phyloP scores from a whole-genome alignment of 2,329 filamentous ascomycete genomes.

The Myriosclerotinia curreyana region DNA sequence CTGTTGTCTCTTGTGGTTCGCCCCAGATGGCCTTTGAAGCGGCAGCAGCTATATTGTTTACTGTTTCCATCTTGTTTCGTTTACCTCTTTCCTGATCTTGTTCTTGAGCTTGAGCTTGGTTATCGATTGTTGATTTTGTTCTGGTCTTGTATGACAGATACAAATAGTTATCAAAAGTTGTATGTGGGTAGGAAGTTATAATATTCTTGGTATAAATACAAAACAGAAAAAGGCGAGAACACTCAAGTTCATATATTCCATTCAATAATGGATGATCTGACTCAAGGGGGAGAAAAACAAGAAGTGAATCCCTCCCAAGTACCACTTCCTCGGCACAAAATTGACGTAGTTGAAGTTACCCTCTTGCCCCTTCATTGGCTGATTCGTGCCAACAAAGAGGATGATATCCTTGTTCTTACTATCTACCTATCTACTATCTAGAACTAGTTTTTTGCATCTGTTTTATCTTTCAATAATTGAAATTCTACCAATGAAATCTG shows the following conservation, averaged over 20 bases:
- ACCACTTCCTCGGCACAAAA: not conserved
- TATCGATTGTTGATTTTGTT: too few species aligned
- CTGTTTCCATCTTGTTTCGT: conserved; percentile 55
- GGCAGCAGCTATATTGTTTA: conserved; percentile 53
- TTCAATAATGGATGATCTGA: too few species aligned
- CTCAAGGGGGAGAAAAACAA: not conserved
- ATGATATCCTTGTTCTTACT: not conserved
- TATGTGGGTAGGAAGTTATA: not conserved
- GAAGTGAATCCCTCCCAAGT: not conserved
- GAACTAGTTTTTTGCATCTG: too few species aligned
- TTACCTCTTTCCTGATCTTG: not conserved
- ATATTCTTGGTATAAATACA: too few species aligned
- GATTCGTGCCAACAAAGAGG: not conserved
- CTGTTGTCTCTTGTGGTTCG: conserved; percentile 23
- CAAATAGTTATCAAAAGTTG: not conserved
- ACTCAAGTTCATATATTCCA: too few species aligned
- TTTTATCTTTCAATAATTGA: too few species aligned
- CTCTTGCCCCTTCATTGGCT: not conserved
- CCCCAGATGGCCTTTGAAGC: conserved; percentile 47
- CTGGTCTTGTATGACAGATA: too few species aligned
- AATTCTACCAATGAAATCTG: too few species aligned
- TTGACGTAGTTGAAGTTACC: conserved; percentile 8
- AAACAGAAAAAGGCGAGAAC: too few species aligned
- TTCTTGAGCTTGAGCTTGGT: too few species aligned
- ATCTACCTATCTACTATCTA: too few species aligned